Evolutionary conservation across 331 rosid species (phyloP), one percentile per base, ranked within the genome.

Genomic region (Dryas integrifolia): DNA sequence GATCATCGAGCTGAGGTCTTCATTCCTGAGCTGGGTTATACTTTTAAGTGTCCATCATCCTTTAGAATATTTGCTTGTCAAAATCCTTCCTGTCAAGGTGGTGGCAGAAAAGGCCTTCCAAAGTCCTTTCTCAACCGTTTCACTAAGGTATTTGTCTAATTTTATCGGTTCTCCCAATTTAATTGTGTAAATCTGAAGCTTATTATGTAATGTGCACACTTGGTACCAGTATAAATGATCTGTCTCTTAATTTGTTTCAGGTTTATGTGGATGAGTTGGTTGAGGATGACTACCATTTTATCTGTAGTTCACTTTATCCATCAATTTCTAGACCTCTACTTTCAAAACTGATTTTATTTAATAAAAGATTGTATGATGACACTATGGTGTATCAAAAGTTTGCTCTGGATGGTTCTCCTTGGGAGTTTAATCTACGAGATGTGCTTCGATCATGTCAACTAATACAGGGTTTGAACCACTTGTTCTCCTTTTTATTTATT

Each of bases 1-100:
- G 98, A 94, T 82, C 98, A 94, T 78, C 94, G 98, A 82, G 98
- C 97, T 49, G 96, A 91, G 85, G 97, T 94, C 53, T 94, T 89
- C 76, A 94, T 94, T 72, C 98, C 98, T 11, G 98, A 94, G 80
- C 53, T 94, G 78, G 91, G 91, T 45, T 76, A 58, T 72, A 94
- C 96, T 56, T 94, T 85, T 66, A 89, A 91, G 78, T 94, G 97
- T 67, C 96, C 97, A 30, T 52, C 88, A 35, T 86, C 98, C 15
- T 94, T 94, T 72, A 88, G 96, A 88, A 82, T 94, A 79, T 94
- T 94, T 86, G 97, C 95, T 10, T 94, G 98, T 85, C 98, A 94
- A 78, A 94, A 94, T 84, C 98, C 98, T 78, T 84, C 95, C 0
- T 71, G 59, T 80, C 98, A 94, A 85, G 98, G 98, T 53, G 95